These are phyloP conservation scores for Aspergillus pseudoglaucus DNA, from an alignment of 2,329 filamentous ascomycete genomes.

Conservation along the genomic window DNA sequence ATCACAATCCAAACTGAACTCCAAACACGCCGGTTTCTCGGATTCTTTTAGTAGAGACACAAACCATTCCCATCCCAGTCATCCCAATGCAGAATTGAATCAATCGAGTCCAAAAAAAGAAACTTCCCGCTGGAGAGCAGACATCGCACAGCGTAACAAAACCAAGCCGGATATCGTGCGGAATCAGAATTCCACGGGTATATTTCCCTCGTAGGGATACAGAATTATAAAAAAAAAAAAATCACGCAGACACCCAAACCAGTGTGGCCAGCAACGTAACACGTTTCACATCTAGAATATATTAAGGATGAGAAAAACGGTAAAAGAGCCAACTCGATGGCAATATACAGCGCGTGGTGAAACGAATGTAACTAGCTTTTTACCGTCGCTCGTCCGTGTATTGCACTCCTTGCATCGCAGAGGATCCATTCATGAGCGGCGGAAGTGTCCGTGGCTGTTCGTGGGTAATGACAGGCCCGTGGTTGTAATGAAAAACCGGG, in stretches of 20 bases:
- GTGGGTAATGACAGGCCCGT: slow-evolving; percentile 22
- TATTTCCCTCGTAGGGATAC: background rate
- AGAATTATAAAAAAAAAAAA: slow-evolving; percentile 1
- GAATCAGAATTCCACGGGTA: background rate
- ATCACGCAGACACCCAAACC: slow-evolving; percentile 10
- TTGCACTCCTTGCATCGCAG: slow-evolving; percentile 46
- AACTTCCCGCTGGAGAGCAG: background rate
- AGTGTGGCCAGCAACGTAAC: slow-evolving; percentile 10
- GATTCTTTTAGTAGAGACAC: too few species aligned
- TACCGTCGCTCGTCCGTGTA: slow-evolving; percentile 44
- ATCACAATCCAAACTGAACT: too few species aligned
- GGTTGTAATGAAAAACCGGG: slow-evolving; percentile 23
- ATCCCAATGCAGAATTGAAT: slow-evolving; percentile 5
- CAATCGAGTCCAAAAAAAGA: slow-evolving; percentile 10
- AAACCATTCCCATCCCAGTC: slow-evolving; percentile 2
- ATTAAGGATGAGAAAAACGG: background rate
- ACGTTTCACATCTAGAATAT: slow-evolving; percentile 13
- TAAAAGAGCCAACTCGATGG: background rate
- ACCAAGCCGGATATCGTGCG: slow-evolving; percentile 1
- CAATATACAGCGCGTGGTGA: too few species aligned
- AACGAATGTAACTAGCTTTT: background rate
- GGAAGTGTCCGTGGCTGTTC: slow-evolving; percentile 43
- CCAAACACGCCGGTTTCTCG: too few species aligned
- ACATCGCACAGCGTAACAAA: background rate
- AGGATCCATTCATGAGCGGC: slow-evolving; percentile 40